Percentiles rank a stretch among this genome's conserved stretches.
Conservation (phyloP, 345 rosid species). For the Combretum micranthum region DNA sequence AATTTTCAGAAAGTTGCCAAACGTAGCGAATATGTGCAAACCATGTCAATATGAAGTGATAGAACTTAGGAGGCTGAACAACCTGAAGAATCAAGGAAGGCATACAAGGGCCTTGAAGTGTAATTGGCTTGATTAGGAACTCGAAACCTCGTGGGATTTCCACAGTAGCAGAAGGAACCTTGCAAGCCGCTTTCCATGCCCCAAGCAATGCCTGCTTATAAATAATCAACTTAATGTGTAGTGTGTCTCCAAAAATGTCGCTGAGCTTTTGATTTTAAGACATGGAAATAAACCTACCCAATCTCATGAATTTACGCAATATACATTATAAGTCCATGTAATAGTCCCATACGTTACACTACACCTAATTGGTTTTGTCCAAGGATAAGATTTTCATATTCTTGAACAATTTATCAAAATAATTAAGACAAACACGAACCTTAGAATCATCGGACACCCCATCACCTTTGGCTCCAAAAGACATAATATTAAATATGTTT, state of each 20-base stretch:
- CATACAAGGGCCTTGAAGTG: conserved; percentile 64
- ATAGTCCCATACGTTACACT: too few species aligned
- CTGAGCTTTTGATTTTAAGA: neutral
- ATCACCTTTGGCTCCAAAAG: conserved; percentile 52
- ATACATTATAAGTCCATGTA: too few species aligned
- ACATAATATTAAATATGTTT: conserved; percentile 29
- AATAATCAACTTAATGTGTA: neutral
- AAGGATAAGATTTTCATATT: too few species aligned
- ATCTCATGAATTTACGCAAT: too few species aligned
- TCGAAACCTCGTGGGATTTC: conserved; percentile 37
- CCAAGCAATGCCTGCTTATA: conserved; percentile 33
- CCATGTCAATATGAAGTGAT: conserved; percentile 4
- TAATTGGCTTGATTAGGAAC: conserved; percentile 42
- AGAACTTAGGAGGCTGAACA: conserved; percentile 2
- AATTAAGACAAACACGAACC: conserved; percentile 15
- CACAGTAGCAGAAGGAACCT: conserved; percentile 31
- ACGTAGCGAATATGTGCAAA: too few species aligned
- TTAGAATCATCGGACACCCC: conserved; percentile 56
- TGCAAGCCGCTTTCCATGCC: conserved; percentile 66
- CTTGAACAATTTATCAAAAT: neutral
- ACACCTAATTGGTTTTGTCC: too few species aligned
- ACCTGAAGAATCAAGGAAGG: conserved; percentile 56
- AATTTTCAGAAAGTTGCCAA: too few species aligned
- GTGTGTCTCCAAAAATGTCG: neutral
- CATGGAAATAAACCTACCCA: too few species aligned